Evolutionary conservation across 495 filamentous ascomycete species (phyloP), one percentile per base, ranked within the genome.

Genomic region (Penicillium alfredii): DNA sequence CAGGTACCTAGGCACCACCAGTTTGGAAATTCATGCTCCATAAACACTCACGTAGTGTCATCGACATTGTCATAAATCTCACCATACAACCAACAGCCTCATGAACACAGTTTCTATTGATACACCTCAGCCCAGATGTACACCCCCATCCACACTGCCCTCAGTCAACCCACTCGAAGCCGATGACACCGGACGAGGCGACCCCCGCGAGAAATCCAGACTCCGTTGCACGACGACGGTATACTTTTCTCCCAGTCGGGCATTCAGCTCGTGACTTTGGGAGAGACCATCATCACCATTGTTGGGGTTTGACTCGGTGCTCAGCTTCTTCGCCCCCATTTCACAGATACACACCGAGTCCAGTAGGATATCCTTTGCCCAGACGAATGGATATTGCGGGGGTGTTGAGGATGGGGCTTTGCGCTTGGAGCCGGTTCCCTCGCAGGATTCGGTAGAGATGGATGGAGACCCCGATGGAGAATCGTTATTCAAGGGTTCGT

Each of bases 291-390:
- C 37, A 17, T 49, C 45, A 19, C 55, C 48, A 6, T 41, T 22
- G 7, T 1, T 11, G 2, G 32, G 5, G n/a, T 21, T 30, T 5
- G 11, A 45, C 16, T 47, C 33, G 2, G 42, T 48, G 36, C 73
- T 58, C 12, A 73, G 51, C 49, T 74, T 75, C 67, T 76, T 78
- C 25, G 85, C 83, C 1, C 84, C 84, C 84, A 89, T 88, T 58
- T 73, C 73, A 51, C 82, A 90, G 32, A 93, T 79, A 19, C 71
- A 76, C 6, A 93, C 52, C 23, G 64, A 74, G 34, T 84, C 75
- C 21, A 89, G 35, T 11, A 57, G 61, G 11, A 85, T 64, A 34
- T 76, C 63, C 35, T 69, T 63, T 49, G 82, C 78, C 80, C 84
- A 89, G 4, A 73, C 45, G 23, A 66, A 71, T 0, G 63, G 58